Evolutionary conservation across 495 filamentous ascomycete genomes (phyloP).

Genomic region (Friedmanniomyces simplex): DNA sequence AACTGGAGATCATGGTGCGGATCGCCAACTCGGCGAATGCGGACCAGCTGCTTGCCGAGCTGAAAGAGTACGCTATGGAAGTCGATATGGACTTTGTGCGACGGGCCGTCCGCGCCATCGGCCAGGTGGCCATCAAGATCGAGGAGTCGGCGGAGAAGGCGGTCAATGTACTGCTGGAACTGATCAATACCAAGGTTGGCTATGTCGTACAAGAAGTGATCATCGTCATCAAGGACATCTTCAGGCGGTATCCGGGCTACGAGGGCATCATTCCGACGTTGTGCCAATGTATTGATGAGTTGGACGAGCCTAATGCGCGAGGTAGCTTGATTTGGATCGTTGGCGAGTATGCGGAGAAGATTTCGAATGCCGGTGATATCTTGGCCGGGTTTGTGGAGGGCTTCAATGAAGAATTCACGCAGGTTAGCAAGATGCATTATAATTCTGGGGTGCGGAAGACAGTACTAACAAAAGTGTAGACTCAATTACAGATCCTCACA

Average conservation of each 20-base stretch:
- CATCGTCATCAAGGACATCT: slow-evolving; percentile 97
- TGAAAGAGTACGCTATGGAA: slow-evolving; percentile 96
- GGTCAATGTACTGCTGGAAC: slow-evolving; percentile 83
- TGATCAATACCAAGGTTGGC: slow-evolving; percentile 95
- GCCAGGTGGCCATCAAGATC: slow-evolving; percentile 97
- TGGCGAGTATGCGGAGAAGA: slow-evolving; percentile 97
- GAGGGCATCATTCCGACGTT: slow-evolving; percentile 95
- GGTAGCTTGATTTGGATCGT: slow-evolving; percentile 97
- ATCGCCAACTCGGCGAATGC: slow-evolving; percentile 97
- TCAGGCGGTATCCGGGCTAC: slow-evolving; percentile 94
- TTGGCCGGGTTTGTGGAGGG: slow-evolving; percentile 76
- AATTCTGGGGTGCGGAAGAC: background rate
- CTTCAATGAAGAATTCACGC: slow-evolving; percentile 86
- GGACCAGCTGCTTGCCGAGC: slow-evolving; percentile 83
- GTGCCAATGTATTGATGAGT: slow-evolving; percentile 91
- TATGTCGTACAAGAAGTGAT: slow-evolving; percentile 98
- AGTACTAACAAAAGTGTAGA: slow-evolving; percentile 39
- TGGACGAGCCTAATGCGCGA: slow-evolving; percentile 88
- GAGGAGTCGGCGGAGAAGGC: slow-evolving; percentile 87
- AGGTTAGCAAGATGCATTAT: slow-evolving; percentile 36
- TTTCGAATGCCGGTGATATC: slow-evolving; percentile 91
- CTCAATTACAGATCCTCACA: slow-evolving; percentile 89
- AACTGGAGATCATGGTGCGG: slow-evolving; percentile 97
- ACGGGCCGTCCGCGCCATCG: slow-evolving; percentile 86
- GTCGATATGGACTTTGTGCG: slow-evolving; percentile 99